Conservation (phyloP, 2,329 filamentous ascomycete genomes). For the Emericellopsis atlantica region DNA sequence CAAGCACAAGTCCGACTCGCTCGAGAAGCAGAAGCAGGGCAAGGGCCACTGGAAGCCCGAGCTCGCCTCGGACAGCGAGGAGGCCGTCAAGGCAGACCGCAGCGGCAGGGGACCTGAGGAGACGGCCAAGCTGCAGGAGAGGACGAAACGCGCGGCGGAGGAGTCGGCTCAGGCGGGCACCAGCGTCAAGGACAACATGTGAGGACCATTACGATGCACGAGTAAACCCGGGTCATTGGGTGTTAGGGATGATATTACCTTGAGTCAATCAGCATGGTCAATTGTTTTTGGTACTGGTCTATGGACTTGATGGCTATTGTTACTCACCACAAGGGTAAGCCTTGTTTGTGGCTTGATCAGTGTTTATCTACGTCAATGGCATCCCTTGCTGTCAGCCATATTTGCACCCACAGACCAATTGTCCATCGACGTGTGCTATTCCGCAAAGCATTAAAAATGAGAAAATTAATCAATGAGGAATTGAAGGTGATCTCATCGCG, state of each 20-base stretch:
- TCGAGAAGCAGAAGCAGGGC: constrained; percentile 57
- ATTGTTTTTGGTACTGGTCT: no score
- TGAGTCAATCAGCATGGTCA: no score
- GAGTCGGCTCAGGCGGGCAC: constrained; percentile 33
- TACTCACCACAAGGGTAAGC: no score
- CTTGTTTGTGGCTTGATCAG: no score
- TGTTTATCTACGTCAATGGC: no score
- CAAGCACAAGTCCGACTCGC: constrained; percentile 46
- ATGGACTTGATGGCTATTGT: no score
- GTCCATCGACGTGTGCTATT: no score
- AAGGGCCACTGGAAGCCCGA: constrained; percentile 65
- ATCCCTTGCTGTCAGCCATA: no score
- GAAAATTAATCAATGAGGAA: no score
- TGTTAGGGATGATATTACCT: neutral
- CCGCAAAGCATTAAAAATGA: no score
- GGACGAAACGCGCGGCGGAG: constrained; percentile 39
- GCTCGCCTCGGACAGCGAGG: constrained; percentile 69
- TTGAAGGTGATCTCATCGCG: no score
- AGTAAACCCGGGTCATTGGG: neutral
- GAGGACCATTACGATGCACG: constrained; percentile 5
- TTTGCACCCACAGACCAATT: no score
- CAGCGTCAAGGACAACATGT: constrained; percentile 32
- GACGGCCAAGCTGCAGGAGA: constrained; percentile 39
- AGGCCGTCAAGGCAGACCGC: constrained; percentile 59
- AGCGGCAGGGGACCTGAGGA: constrained; percentile 19